These are phyloP conservation scores for Chenopodium formosanum DNA, from an alignment of 148 eudicot genomes.

Conservation along the genomic window DNA sequence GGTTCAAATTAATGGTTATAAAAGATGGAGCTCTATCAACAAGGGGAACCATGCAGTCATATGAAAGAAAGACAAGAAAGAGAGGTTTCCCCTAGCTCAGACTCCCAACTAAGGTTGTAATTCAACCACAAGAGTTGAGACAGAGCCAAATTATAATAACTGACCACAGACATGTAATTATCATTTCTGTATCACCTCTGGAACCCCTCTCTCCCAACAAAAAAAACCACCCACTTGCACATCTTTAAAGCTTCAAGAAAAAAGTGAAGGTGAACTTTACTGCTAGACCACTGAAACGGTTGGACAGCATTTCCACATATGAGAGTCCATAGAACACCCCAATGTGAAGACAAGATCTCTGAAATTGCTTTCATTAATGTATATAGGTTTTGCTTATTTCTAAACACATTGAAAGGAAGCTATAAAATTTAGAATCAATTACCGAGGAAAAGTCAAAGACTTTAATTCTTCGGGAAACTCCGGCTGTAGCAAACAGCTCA, in stretches of 20 bases:
- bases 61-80: neutral
- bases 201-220: too few species aligned
- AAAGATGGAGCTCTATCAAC: neutral
- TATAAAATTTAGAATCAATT: conserved; percentile 14
- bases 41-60: neutral
- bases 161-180: neutral
- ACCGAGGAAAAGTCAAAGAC: conserved; percentile 69
- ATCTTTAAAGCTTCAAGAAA: neutral
- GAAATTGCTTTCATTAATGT: neutral
- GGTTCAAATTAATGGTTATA: neutral
- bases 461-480: conserved; percentile 61
- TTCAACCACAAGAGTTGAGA: neutral
- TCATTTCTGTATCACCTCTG: too few species aligned
- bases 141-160: neutral
- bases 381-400: neutral
- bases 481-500: conserved; percentile 71
- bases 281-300: neutral
- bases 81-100: neutral
- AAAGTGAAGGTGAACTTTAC: neutral
- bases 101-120: neutral
- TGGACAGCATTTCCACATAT: neutral
- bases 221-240: neutral
- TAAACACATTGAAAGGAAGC: neutral
- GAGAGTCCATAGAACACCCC: neutral
- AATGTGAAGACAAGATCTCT: neutral